Evolutionary conservation across 495 filamentous ascomycete genomes (phyloP).

Genomic region (Aspergillus homomorphus): DNA sequence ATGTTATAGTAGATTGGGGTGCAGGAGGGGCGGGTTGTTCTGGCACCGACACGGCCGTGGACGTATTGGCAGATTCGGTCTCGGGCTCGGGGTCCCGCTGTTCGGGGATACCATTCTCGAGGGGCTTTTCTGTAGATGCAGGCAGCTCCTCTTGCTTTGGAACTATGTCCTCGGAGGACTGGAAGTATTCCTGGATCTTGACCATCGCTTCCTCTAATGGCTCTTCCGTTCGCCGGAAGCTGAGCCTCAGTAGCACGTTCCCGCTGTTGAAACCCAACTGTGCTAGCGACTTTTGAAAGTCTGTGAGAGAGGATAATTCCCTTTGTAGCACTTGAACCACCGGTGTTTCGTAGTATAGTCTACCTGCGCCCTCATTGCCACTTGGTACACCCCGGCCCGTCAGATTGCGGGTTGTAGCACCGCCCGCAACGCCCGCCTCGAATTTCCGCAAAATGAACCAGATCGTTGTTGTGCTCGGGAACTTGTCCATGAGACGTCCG

Average conservation of each 20-base stretch:
- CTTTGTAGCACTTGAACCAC: constrained; percentile 77
- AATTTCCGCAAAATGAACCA: constrained; percentile 89
- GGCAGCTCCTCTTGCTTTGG: constrained; percentile 10
- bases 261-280: constrained; percentile 84
- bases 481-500: constrained; percentile 72
- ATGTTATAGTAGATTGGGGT: constrained; percentile 18
- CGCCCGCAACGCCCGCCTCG: constrained; percentile 62
- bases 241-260: constrained; percentile 70
- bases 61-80: constrained; percentile 5
- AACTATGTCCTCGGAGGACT: constrained; percentile 36
- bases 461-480: constrained; percentile 76
- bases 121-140: constrained; percentile 12
- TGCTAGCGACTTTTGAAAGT: constrained; percentile 83
- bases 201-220: constrained; percentile 83
- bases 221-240: constrained; percentile 68
- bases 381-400: constrained; percentile 71
- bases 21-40: constrained; percentile 27
- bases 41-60: constrained; percentile 11
- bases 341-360: constrained; percentile 82
- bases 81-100: constrained; percentile 10
- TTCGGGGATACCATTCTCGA: constrained; percentile 19
- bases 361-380: constrained; percentile 59
- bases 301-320: constrained; percentile 69
- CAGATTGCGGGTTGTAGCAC: constrained; percentile 61
- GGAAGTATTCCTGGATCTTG: constrained; percentile 73